phyloP scores from a whole-genome alignment of 2,329 filamentous ascomycete genomes.

The Periconia digitata region DNA sequence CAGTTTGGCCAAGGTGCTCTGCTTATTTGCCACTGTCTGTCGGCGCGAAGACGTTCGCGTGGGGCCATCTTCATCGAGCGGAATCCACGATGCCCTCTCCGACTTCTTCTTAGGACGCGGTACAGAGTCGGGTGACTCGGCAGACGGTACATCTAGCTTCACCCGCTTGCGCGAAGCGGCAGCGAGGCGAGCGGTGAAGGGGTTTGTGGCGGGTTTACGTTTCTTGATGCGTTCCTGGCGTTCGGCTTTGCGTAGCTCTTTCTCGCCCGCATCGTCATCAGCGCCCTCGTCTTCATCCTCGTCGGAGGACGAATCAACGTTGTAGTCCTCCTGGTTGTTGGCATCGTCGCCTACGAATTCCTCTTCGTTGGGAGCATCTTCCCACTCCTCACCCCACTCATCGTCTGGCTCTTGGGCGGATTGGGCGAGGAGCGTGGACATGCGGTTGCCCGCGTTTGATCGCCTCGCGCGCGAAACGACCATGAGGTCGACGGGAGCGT shows the following conservation, averaged over 20 bases:
- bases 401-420: conserved; percentile 35
- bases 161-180: conserved; percentile 44
- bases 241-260: conserved; percentile 77
- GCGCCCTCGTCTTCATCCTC: conserved; percentile 77
- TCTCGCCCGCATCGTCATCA: conserved; percentile 83
- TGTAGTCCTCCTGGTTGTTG: conserved; percentile 68
- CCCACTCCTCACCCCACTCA: conserved; percentile 58
- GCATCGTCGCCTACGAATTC: conserved; percentile 54
- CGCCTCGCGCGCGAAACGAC: conserved; percentile 41
- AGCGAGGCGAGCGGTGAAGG: conserved; percentile 35
- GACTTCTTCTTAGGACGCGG: conserved; percentile 66
- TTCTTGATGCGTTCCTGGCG: conserved; percentile 69
- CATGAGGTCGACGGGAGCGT: conserved; percentile 38
- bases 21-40: conserved; percentile 63
- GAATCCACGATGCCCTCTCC: conserved; percentile 70
- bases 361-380: conserved; percentile 64
- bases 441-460: conserved; percentile 46
- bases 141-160: conserved; percentile 40
- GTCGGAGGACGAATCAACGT: conserved; percentile 80
- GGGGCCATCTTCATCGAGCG: conserved; percentile 63
- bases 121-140: conserved; percentile 52
- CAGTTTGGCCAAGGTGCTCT: conserved; percentile 67
- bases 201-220: conserved; percentile 68
- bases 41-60: conserved; percentile 63
- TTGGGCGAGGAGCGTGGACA: conserved; percentile 41